A percentile compares a stretch with the other conserved stretches of the same genome.
These are phyloP conservation scores for Aphanocladium album DNA, from an alignment of 2,329 filamentous ascomycete genomes.

Conservation along the genomic window DNA sequence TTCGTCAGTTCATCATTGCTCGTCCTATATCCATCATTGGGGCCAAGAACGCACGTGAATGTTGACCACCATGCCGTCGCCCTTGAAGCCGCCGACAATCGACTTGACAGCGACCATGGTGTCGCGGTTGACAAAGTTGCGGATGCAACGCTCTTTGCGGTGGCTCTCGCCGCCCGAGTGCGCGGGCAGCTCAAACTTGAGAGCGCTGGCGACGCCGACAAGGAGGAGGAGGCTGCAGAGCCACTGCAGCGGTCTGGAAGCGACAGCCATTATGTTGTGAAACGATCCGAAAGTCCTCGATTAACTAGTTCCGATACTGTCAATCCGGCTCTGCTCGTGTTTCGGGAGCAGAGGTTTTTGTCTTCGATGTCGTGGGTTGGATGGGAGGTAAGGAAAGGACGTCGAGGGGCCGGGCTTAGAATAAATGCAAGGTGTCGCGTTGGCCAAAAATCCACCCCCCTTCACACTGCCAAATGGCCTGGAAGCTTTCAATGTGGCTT, in stretches of 20 bases:
- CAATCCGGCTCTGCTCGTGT: neutral
- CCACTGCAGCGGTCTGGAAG: constrained; percentile 49
- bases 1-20: constrained; percentile 3
- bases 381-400: neutral
- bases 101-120: constrained; percentile 94
- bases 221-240: constrained; percentile 55
- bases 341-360: too few species aligned
- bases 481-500: constrained; percentile 8
- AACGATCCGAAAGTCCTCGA: too few species aligned
- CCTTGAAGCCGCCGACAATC: constrained; percentile 76
- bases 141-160: constrained; percentile 81
- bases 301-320: too few species aligned
- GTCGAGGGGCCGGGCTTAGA: constrained; percentile 16
- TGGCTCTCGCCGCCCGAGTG: constrained; percentile 44
- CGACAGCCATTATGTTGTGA: constrained; percentile 34
- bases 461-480: neutral
- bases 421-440: constrained; percentile 30
- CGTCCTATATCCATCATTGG: too few species aligned
- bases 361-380: neutral
- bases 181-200: constrained; percentile 90
- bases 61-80: constrained; percentile 89
- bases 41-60: constrained; percentile 73
- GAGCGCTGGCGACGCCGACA: constrained; percentile 54
- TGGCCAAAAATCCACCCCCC: constrained; percentile 11
- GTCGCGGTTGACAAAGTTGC: constrained; percentile 90